Conservation (phyloP, 164 flowering plant genomes). For the Hamamelis virginiana region DNA sequence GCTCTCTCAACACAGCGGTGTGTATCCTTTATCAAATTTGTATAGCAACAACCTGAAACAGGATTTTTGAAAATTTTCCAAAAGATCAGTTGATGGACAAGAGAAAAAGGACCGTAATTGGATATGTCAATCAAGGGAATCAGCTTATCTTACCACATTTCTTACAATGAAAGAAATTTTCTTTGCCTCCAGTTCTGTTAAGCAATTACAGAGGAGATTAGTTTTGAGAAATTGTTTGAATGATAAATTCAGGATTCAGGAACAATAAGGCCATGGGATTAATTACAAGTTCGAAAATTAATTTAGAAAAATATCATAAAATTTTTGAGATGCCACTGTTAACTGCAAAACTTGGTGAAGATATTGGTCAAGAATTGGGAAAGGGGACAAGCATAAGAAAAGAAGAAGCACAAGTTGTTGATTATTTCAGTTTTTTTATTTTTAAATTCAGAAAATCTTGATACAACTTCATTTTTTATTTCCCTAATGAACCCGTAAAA, state of each 20-base stretch:
- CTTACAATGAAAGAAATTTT: constrained; percentile 80
- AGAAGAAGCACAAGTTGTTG: too few relatives aligned
- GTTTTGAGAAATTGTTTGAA: neutral
- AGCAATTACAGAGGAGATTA: neutral
- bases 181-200: constrained; percentile 67
- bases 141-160: constrained; percentile 57
- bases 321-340: too few relatives aligned
- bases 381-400: too few relatives aligned
- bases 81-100: neutral
- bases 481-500: neutral
- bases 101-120: too few relatives aligned
- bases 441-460: neutral
- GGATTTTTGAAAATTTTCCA: neutral
- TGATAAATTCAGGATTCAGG: neutral
- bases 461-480: neutral
- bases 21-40: constrained; percentile 48
- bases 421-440: too few relatives aligned
- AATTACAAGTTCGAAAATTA: too few relatives aligned
- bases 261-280: neutral
- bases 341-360: too few relatives aligned
- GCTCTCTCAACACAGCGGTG: constrained; percentile 83
- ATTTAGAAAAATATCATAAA: too few relatives aligned
- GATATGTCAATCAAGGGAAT: neutral
- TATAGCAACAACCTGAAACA: constrained; percentile 71
- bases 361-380: too few relatives aligned